These are phyloP conservation scores for Kodamaea derodonti DNA, from an alignment of 1,139 yeast genomes.

Conservation along the genomic window DNA sequence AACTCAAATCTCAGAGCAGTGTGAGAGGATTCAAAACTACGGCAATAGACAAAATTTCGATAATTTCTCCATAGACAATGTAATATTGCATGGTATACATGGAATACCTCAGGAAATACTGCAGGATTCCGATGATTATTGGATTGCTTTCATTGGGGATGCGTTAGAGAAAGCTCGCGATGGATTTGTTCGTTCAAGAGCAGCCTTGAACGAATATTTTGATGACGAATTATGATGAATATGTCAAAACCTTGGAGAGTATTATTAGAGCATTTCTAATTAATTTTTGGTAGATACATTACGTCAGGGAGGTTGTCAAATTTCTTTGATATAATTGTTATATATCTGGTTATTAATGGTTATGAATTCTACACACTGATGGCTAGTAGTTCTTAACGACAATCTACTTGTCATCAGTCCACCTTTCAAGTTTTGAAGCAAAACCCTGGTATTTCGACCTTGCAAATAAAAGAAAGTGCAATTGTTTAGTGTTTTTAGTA, in stretches of 20 bases:
- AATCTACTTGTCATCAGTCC: too few species aligned
- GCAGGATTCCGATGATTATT: conserved; percentile 34
- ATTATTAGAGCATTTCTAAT: too few species aligned
- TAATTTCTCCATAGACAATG: conserved; percentile 22
- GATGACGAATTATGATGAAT: conserved; percentile 33
- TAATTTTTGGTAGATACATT: too few species aligned
- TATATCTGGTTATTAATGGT: too few species aligned
- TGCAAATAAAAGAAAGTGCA: too few species aligned
- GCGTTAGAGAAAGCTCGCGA: conserved; percentile 56
- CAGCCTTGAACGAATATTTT: conserved; percentile 57
- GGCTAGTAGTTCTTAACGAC: too few species aligned
- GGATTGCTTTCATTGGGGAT: conserved; percentile 49
- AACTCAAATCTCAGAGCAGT: conserved; percentile 73
- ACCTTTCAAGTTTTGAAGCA: too few species aligned
- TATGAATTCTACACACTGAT: too few species aligned
- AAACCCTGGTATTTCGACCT: too few species aligned
- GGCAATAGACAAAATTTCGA: conserved; percentile 57
- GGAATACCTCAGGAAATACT: neutral
- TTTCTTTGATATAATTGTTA: too few species aligned
- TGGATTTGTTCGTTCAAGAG: conserved; percentile 54
- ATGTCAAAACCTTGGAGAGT: too few species aligned
- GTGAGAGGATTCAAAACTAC: conserved; percentile 90
- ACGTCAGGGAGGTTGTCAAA: too few species aligned
- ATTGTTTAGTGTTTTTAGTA: neutral
- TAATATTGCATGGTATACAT: conserved; percentile 1